Base-by-base conservation (phyloP, 2,329 filamentous ascomycete genomes). In the Trichoderma arundinaceum region DNA sequence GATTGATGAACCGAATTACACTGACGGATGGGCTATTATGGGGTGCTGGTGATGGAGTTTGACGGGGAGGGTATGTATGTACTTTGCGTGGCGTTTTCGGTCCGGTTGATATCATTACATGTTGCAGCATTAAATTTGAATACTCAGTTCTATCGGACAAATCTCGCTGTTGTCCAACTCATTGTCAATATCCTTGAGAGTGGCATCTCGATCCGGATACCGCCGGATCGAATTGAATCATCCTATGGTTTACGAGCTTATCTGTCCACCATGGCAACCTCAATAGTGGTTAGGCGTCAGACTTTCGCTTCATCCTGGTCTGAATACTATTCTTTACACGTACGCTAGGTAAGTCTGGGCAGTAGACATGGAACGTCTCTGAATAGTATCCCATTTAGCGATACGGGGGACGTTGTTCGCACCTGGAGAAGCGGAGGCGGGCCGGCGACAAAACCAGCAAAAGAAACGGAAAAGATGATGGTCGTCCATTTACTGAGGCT, bases 1-100 rank as follows among this genome's bases (percentile, higher is more conserved):
- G 48, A 60, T 60, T 4, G 38, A 62, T 52, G 49, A 44, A 46
- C 60, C 32, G 49, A 39, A 28, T 1, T n/a, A 7, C n/a, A 35
- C 39, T 19, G 43, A 54, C 38, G 28, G 60, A 54, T 39, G 57
- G 46, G 33, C 15, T 33, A 32, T 15, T 13, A 15, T 3, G 7
- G 57, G 49, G 9, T 41, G 35, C 17, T 9, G 49, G 49, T 28
- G 41, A 46, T 19, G 60, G 49, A 44, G 41, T 51, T 33, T 44
- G 49, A 32, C 17, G 52, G 52, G n/a, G 19, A n/a, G 22, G 22
- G 22, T 28, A 28, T 28, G 22, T 2, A n/a, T 51, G 22, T n/a
- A 8, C 7, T 33, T 33, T 51, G 13, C 22, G 28, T 32, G 57
- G 57, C 44, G 57, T 60, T 60, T 49, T 17, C 17, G 57, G 15